Percentiles rank a stretch among this genome's conserved stretches.
phyloP scores from a whole-genome alignment of 805 yeast species.

The Nematodospora valgi region DNA sequence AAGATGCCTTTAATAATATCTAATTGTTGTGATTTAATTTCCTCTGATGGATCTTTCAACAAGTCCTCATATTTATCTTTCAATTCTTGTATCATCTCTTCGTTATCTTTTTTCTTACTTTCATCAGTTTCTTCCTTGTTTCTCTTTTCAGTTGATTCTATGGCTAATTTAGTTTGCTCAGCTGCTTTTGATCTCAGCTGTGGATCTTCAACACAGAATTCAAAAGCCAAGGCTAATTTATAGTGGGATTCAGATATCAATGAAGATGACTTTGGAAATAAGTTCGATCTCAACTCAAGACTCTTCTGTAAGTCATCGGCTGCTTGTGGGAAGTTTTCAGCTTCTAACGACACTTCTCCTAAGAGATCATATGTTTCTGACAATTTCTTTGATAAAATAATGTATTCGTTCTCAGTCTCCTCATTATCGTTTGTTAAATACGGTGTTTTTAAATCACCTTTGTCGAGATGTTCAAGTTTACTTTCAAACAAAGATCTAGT shows the following conservation, averaged over 20 bases:
- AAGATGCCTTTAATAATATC: slow-evolving; percentile 54
- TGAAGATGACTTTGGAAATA: slow-evolving; percentile 52
- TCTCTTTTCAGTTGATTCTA: slow-evolving; percentile 36
- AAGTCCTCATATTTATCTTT: slow-evolving; percentile 55
- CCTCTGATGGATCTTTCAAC: slow-evolving; percentile 48
- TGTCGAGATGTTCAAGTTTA: slow-evolving; percentile 13
- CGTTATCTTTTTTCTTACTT: slow-evolving; percentile 39
- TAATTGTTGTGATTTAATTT: slow-evolving; percentile 47
- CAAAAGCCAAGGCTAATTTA: slow-evolving; percentile 75
- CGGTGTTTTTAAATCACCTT: slow-evolving; percentile 19
- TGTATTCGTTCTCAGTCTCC: slow-evolving; percentile 29
- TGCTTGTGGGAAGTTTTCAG: slow-evolving; percentile 83
- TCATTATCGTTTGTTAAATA: slow-evolving; percentile 27
- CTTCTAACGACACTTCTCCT: slow-evolving; percentile 88
- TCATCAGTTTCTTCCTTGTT: slow-evolving; percentile 41
- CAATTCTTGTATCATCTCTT: slow-evolving; percentile 52
- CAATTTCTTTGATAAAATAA: slow-evolving; percentile 47
- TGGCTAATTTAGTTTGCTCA: slow-evolving; percentile 53
- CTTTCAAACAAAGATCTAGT: slow-evolving; percentile 65
- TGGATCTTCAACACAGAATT: slow-evolving; percentile 58
- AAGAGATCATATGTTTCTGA: slow-evolving; percentile 74
- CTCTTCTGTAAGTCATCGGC: slow-evolving; percentile 62
- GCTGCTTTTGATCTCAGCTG: slow-evolving; percentile 48
- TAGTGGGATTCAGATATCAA: slow-evolving; percentile 76
- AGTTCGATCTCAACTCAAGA: slow-evolving; percentile 48